Evolutionary conservation across 2,329 filamentous ascomycete genomes (phyloP).

Genomic region (Geosmithia morbida): DNA sequence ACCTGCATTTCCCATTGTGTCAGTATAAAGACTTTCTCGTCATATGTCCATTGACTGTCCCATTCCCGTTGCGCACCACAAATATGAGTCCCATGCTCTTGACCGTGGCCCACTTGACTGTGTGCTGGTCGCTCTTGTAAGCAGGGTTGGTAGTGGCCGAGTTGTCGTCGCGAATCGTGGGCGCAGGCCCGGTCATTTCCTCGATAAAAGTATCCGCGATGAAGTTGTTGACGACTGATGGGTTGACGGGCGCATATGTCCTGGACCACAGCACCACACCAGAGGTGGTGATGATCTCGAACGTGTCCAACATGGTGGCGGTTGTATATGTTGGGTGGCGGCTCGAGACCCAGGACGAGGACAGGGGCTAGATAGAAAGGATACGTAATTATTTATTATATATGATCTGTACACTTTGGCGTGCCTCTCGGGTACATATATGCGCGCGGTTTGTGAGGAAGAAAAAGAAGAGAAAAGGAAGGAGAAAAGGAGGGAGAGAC

Average conservation of each 20-base stretch:
- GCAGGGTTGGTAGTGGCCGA: constrained; percentile 52
- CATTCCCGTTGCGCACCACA: constrained; percentile 43
- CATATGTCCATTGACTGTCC: no score
- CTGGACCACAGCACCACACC: constrained; percentile 96
- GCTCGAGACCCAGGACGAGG: background rate
- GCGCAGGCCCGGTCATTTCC: constrained; percentile 54
- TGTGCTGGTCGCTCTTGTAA: constrained; percentile 88
- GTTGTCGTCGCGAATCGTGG: constrained; percentile 41
- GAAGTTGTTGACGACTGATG: constrained; percentile 80
- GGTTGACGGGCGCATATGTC: constrained; percentile 65
- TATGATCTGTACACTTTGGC: no score
- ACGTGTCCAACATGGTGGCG: constrained; percentile 72
- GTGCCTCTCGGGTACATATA: no score
- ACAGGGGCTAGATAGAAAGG: no score
- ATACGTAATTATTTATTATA: no score
- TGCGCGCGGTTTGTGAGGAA: no score
- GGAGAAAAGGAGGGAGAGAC: no score
- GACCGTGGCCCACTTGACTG: constrained; percentile 79
- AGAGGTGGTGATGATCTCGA: constrained; percentile 91
- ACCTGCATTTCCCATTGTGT: constrained; percentile 38
- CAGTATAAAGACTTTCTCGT: background rate
- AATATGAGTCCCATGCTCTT: constrained; percentile 95
- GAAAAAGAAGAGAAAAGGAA: no score
- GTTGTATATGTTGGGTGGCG: background rate
- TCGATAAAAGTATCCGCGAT: constrained; percentile 97